Evolutionary conservation across 1,284 basidiomycete species (phyloP).

Genomic region (Mycena sp.): DNA sequence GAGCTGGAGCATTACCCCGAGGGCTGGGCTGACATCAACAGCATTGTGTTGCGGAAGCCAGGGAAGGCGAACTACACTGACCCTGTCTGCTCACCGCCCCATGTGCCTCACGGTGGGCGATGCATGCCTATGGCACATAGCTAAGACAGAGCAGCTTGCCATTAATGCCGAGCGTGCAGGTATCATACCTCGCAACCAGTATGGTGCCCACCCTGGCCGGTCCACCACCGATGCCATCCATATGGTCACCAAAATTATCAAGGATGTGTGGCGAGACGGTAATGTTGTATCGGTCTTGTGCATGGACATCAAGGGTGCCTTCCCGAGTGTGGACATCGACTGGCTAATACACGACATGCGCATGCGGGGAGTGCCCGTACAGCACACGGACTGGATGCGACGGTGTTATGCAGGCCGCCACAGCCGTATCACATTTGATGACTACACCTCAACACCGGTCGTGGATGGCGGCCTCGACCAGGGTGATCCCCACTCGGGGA

Average conservation of each 20-base stretch:
- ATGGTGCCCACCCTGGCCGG: constrained; percentile 30
- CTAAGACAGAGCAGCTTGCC: background rate
- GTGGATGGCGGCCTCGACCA: constrained; percentile 35
- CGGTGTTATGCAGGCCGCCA: constrained; percentile 29
- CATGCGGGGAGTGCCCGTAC: constrained; percentile 19
- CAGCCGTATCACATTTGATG: constrained; percentile 30
- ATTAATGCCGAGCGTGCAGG: constrained; percentile 4
- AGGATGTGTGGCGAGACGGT: constrained; percentile 34
- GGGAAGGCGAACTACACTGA: constrained; percentile 46
- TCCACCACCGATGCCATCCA: constrained; percentile 34
- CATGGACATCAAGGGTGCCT: constrained; percentile 37
- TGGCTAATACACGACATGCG: constrained; percentile 30
- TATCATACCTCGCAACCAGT: constrained; percentile 25
- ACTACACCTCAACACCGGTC: constrained; percentile 3
- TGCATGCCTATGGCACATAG: background rate
- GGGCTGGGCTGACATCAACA: constrained; percentile 43
- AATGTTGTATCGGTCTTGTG: constrained; percentile 30
- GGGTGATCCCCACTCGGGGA: constrained; percentile 34
- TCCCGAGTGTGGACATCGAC: constrained; percentile 36
- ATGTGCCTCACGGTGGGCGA: constrained; percentile 36
- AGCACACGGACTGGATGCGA: constrained; percentile 23
- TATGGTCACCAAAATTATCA: constrained; percentile 28
- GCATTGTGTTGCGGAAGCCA: constrained; percentile 50
- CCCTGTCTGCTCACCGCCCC: constrained; percentile 48
- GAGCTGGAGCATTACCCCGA: constrained; percentile 39